Base-by-base conservation (phyloP, 2,329 filamentous ascomycete genomes). In the Fusarium sp. region DNA sequence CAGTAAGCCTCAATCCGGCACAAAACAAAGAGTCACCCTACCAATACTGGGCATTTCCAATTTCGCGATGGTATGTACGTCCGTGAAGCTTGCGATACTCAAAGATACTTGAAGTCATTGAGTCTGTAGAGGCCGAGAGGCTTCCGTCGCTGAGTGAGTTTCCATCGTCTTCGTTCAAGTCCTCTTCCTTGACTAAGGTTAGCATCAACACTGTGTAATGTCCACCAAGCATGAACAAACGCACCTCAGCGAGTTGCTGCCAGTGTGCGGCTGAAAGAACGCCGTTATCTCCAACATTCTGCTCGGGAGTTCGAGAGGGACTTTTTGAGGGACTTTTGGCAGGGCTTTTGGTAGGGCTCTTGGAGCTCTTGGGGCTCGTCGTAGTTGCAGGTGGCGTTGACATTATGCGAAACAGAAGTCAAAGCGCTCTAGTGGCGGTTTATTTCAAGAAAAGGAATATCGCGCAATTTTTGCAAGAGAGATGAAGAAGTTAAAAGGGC, bases 61-160 rank as follows among this genome's bases (percentile, higher is more conserved):
- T 62, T 9, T 62, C 60, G 2, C 42, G 53, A 62, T 62, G 60
- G 15, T 62, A 62, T n/a, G 60, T 62, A 7, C 60, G 47, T 4
- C 60, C 60, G 31, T 62, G 60, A 3, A 62, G 36, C 31, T 62
- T 62, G 29, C 60, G 60, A 31, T 62, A 62, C 36, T 62, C 60
- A 31, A 62, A 62, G 3, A 62, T 62, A 15, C 53, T 62, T n/a
- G 60, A 59, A 11, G 60, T 59, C 2, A 62, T 22, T 2, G 60
- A 62, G 20, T 57, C 60, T 36, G 60, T 62, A 7, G 60, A 62
- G 29, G 44, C 39, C 4, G 38, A 12, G 3, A 62, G 36, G 5
- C 60, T 62, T 20, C 59, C n/a, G 3, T 49, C 52, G 7, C 35
- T 49, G 12, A 62, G n/a, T 3, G 60, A 62, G 41, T 62, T 36